Percentiles rank a stretch among this genome's conserved stretches.
These are phyloP conservation scores for Citrus glauca DNA, from an alignment of 345 rosid species.

Conservation along the genomic window DNA sequence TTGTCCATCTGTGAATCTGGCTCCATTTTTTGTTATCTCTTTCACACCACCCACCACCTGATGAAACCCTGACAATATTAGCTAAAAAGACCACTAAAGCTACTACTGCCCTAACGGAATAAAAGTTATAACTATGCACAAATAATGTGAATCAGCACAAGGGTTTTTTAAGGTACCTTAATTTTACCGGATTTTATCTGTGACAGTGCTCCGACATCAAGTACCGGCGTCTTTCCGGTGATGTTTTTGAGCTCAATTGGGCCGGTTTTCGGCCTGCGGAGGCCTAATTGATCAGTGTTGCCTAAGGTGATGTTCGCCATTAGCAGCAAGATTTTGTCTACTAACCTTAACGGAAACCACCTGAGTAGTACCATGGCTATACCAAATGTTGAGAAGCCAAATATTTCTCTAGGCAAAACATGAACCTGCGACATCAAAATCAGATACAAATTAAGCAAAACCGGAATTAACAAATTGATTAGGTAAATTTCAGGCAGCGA, in stretches of 20 bases:
- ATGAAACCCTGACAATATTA: conserved; percentile 10
- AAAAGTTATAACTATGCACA: neutral
- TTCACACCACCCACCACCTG: conserved; percentile 74
- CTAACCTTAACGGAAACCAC: conserved; percentile 70
- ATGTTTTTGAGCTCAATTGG: conserved; percentile 83
- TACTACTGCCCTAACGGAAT: neutral
- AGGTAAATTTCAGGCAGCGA: too few relatives aligned
- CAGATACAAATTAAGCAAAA: neutral
- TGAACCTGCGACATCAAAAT: conserved; percentile 51
- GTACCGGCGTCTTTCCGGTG: conserved; percentile 90
- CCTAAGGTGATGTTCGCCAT: conserved; percentile 51
- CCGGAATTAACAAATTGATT: neutral
- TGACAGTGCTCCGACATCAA: conserved; percentile 78
- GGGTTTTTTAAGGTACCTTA: conserved; percentile 35
- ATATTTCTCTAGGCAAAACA: conserved; percentile 83
- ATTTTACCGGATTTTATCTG: conserved; percentile 67
- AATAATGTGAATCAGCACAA: neutral
- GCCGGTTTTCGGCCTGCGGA: conserved; percentile 82
- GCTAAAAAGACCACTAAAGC: neutral
- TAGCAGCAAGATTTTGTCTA: conserved; percentile 56
- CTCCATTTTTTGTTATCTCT: conserved; percentile 62
- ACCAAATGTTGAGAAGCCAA: conserved; percentile 81
- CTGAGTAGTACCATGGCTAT: conserved; percentile 74
- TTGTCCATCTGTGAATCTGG: conserved; percentile 76
- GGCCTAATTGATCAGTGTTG: conserved; percentile 67